Evolutionary conservation across 306 rosid genomes (phyloP), one percentile per base, ranked within the genome.

Genomic region (Medicago lupulina): DNA sequence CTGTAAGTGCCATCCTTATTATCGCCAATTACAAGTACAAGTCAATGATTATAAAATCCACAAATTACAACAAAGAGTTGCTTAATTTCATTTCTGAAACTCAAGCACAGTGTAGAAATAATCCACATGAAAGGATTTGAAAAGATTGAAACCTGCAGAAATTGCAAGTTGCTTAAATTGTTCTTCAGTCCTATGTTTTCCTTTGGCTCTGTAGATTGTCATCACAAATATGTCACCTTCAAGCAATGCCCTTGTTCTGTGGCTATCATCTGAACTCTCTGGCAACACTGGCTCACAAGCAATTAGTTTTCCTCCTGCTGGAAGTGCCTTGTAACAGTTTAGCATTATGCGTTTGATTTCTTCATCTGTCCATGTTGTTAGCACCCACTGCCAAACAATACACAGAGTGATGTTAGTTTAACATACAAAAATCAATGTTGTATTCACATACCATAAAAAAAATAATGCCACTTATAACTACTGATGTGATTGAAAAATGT

Each of bases 251-350:
- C 97, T 89, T 0, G 97, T 92, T 71, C 93, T 77, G 13, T 79
- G 95, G 9, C 96, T 90, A 3, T 85, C 95, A 15, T 95, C 98
- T 0, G 98, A 74, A 55, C 89, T 23, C 60, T 87, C 85, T 2
- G 96, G 98, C 68, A 95, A 19, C 71, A 89, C 89, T 3, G 98
- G 98, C 86, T 92, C 97, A 21, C 97, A 95, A 2, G 91, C 89
- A 2, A 95, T 92, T 85, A 95, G 12, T 73, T 89, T 95, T 2
- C 97, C 97, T 68, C 97, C 96, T 11, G 36, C 83, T 0, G 96
- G 97, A 4, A 95, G 86, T 31, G 98, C 87, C 62, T 87, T 85
- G 91, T 76, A 81, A 76, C 98, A 86, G 47, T 85, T 95, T 74
- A 83, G 88, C 93, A 95, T 71, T 38, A 95, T 87, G 51, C 46